These are phyloP conservation scores for Phaffomyces antillensis DNA, from an alignment of 805 yeast genomes.

Conservation along the genomic window DNA sequence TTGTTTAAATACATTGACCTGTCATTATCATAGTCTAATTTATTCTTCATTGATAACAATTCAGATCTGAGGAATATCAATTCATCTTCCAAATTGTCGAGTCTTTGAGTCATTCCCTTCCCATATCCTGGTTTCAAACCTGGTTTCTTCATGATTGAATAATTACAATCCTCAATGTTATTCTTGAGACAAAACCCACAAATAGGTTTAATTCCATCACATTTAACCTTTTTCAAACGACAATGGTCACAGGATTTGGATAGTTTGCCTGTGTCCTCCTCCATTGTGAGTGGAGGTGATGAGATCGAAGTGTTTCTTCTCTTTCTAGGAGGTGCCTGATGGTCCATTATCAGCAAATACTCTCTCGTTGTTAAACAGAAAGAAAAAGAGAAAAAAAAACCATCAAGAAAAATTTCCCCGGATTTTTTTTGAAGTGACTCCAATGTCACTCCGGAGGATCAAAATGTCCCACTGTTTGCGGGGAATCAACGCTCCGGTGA, in stretches of 20 bases:
- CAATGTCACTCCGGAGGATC: neutral
- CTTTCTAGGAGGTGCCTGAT: neutral
- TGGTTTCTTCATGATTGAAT: slow-evolving; percentile 18
- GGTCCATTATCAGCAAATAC: too few species aligned
- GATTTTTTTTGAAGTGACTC: neutral
- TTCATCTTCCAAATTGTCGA: slow-evolving; percentile 15
- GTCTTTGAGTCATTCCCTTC: slow-evolving; percentile 15
- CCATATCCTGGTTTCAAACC: slow-evolving; percentile 21
- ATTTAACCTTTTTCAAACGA: slow-evolving; percentile 18
- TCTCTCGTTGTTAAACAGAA: too few species aligned
- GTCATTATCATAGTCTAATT: neutral
- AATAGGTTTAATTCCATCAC: slow-evolving; percentile 16
- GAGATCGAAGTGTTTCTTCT: slow-evolving; percentile 1
- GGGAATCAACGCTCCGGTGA: neutral
- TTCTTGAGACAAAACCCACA: slow-evolving; percentile 16
- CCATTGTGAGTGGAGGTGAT: neutral
- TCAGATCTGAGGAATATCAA: slow-evolving; percentile 7
- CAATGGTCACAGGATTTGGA: slow-evolving; percentile 19
- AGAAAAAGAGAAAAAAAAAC: too few species aligned
- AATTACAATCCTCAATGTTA: slow-evolving; percentile 7
- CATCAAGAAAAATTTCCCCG: neutral
- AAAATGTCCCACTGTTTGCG: neutral
- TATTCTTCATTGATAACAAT: neutral
- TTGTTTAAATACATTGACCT: neutral
- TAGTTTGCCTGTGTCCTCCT: slow-evolving; percentile 5